Percentiles rank a stretch among this genome's conserved stretches.
These are phyloP conservation scores for Leccinum olivaceopallidum DNA, from an alignment of 768 basidiomycete genomes.

Conservation along the genomic window DNA sequence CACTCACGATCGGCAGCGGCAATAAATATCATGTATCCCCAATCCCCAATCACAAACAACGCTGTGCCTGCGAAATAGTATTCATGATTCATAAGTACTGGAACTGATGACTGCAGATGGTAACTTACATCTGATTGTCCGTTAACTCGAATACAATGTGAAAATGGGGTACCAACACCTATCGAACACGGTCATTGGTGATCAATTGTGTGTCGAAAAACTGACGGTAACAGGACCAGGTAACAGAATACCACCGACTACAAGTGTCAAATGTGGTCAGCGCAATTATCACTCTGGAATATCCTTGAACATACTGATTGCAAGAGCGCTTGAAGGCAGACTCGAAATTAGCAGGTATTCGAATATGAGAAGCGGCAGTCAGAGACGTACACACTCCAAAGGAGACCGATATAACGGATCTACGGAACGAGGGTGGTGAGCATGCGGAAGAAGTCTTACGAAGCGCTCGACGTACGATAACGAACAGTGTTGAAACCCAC, in stretches of 20 bases:
- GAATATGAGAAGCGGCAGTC: neutral
- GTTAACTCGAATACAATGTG: neutral
- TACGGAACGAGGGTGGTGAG: neutral
- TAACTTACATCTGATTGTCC: constrained; percentile 1
- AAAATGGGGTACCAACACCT: neutral
- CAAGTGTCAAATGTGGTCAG: neutral
- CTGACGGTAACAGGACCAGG: neutral
- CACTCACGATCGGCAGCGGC: constrained; percentile 1
- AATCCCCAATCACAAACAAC: neutral
- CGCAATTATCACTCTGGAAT: neutral
- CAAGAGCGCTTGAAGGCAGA: neutral
- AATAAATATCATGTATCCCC: neutral
- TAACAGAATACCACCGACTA: neutral
- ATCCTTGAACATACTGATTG: neutral
- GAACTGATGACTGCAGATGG: neutral
- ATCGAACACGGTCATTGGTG: neutral
- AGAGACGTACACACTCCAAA: neutral
- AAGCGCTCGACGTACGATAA: neutral
- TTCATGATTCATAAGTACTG: neutral
- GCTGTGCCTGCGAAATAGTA: neutral
- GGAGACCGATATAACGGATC: constrained; percentile 1
- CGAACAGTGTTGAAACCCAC: neutral
- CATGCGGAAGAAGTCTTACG: neutral
- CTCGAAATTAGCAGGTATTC: neutral
- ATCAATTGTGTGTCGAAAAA: neutral